Evolutionary conservation across 2,329 filamentous ascomycete genomes (phyloP).

Genomic region (Ambrosiella beaveri): DNA sequence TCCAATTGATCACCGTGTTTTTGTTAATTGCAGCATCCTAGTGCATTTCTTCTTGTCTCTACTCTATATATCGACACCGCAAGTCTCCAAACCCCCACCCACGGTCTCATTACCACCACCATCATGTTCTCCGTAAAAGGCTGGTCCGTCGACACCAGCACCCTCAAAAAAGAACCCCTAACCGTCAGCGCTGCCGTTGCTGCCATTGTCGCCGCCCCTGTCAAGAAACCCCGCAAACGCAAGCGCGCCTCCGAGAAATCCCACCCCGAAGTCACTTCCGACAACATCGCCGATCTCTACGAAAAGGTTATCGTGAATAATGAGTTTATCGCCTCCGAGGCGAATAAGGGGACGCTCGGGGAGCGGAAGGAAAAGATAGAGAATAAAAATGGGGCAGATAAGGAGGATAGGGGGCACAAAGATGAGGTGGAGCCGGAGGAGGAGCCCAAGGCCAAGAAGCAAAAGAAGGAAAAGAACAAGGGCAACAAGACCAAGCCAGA

Average conservation of each 20-base stretch:
- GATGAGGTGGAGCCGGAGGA: conserved; percentile 18
- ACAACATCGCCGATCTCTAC: conserved; percentile 64
- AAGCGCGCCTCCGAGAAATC: conserved; percentile 26
- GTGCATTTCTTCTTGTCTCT: not conserved
- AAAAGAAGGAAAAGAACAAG: conserved; percentile 22
- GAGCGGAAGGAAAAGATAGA: conserved; percentile 1
- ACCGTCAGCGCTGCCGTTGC: conserved; percentile 13
- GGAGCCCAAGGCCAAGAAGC: conserved; percentile 16
- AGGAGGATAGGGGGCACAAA: conserved; percentile 16
- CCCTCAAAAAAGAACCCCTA: conserved; percentile 50
- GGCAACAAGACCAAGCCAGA: conserved; percentile 15
- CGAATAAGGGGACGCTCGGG: conserved; percentile 16
- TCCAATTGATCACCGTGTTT: too few species aligned
- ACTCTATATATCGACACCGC: not conserved
- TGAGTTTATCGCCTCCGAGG: conserved; percentile 16
- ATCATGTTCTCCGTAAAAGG: conserved; percentile 84
- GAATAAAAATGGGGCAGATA: conserved; percentile 14
- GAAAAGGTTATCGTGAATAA: conserved; percentile 62
- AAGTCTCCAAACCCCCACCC: not conserved
- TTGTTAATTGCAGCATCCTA: too few species aligned
- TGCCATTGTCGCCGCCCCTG: conserved; percentile 19
- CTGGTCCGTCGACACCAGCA: conserved; percentile 64
- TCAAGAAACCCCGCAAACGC: conserved; percentile 39
- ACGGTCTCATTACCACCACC: not conserved
- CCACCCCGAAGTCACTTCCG: conserved; percentile 36